phyloP scores from a whole-genome alignment of 2,329 filamentous ascomycete species.

The Exophiala alcalophila region DNA sequence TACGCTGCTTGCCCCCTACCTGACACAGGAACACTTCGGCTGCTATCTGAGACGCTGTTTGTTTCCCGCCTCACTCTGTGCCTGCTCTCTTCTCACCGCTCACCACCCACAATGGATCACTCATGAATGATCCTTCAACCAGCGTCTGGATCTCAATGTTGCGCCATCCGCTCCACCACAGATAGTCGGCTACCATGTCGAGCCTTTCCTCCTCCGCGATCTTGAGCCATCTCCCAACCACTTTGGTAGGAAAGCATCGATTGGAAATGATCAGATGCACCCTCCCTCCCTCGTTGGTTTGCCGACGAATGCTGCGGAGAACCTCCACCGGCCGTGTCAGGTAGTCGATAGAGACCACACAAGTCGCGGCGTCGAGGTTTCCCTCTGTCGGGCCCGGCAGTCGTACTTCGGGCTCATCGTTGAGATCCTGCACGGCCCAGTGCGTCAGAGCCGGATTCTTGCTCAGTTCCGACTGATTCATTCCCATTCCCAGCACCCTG shows the following conservation, averaged over 20 bases:
- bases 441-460: conserved; percentile 40
- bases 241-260: conserved; percentile 55
- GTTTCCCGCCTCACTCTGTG: neutral
- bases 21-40: no score
- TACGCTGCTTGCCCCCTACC: no score
- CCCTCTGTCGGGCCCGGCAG: conserved; percentile 12
- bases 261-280: conserved; percentile 54
- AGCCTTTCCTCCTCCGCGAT: conserved; percentile 47
- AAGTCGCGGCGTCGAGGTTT: conserved; percentile 47
- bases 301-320: conserved; percentile 41
- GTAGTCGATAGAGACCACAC: conserved; percentile 54
- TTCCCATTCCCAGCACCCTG: conserved; percentile 48
- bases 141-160: conserved; percentile 52
- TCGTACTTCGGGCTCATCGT: conserved; percentile 37
- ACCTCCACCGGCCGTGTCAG: conserved; percentile 47
- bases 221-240: conserved; percentile 48
- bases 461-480: conserved; percentile 48
- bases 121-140: conserved; percentile 36
- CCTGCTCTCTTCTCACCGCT: conserved; percentile 35
- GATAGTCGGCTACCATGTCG: conserved; percentile 52
- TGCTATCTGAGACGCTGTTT: neutral
- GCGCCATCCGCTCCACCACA: conserved; percentile 52
- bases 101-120: conserved; percentile 47
- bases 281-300: conserved; percentile 42
- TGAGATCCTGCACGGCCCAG: conserved; percentile 46